Evolutionary conservation across 176 grass and related monocot genomes (phyloP), one percentile per base, ranked within the genome.

Genomic region (Ampelocalamus luodianensis): DNA sequence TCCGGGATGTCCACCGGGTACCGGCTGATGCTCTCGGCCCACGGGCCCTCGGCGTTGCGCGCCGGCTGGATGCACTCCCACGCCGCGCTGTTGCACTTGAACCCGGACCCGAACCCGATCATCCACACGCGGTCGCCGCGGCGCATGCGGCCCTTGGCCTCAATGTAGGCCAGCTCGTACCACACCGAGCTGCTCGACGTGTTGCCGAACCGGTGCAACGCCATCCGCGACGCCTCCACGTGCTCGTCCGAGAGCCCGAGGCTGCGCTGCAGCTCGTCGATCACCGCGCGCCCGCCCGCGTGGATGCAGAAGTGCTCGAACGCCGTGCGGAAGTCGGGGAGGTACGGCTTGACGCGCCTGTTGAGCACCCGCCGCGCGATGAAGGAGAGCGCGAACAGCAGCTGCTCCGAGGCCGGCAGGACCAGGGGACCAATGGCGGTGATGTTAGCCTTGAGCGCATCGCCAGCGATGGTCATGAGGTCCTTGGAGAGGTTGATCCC

Each of bases 221-320:
- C 81, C 95, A 97, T 97, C 24, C 95, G 88, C 16, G 95, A 97
- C 65, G 95, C 95, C 86, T 97, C 95, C 8, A 97, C 95, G 79
- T 97, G 83, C 80, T 87, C 46, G 68, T 94, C 88, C 1, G 92
- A 94, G 1, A 97, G 90, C 0, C 86, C 85, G 18, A 97, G 81
- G 81, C 88, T 94, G n/a, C 88, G 90, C 83, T 97, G 95, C 48
- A 98, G 91, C 89, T 98, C 95, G 87, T 99, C 96, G 78, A 99
- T 99, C 4, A 99, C 96, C 0, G 96, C 96, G 0, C 93, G 64
- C 0, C 96, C 96, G 0, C 96, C 96, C 0, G 96, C 96, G 81
- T 98, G 96, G 74, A 98, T 93, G 91, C 96, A 98, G 85, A 98
- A 98, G 87, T 98, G 96, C 72, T 98, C 96, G 86, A 98, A 98